A percentile compares a stretch with the other conserved stretches of the same genome.
These are phyloP conservation scores for Rutstroemia sp. DNA, from an alignment of 2,329 filamentous ascomycete species.

Conservation along the genomic window DNA sequence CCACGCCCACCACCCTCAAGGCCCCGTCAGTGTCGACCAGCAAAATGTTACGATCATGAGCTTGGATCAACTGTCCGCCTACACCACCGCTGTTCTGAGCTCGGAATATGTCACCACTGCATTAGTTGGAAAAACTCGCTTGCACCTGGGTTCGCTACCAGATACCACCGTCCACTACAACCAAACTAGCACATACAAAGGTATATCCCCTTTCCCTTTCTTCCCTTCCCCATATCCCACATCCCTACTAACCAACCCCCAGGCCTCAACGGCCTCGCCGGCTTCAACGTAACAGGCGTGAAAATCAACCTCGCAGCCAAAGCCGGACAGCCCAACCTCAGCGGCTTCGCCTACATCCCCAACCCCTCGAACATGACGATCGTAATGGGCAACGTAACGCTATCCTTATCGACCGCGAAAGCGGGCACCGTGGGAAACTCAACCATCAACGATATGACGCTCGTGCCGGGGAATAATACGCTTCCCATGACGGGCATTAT, in stretches of 20 bases:
- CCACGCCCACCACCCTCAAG: constrained; percentile 23
- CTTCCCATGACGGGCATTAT: constrained; percentile 41
- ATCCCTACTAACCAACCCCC: neutral
- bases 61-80: constrained; percentile 25
- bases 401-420: constrained; percentile 36
- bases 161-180: constrained; percentile 45
- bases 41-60: constrained; percentile 38
- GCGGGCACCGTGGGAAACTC: constrained; percentile 41
- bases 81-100: constrained; percentile 39
- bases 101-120: constrained; percentile 42
- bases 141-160: constrained; percentile 44
- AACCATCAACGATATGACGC: constrained; percentile 41
- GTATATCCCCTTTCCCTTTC: constrained; percentile 28
- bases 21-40: constrained; percentile 38
- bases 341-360: constrained; percentile 47
- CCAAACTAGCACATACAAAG: constrained; percentile 48
- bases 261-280: constrained; percentile 51
- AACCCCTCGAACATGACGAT: constrained; percentile 53
- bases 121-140: constrained; percentile 42
- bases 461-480: constrained; percentile 47
- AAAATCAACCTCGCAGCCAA: constrained; percentile 34
- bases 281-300: constrained; percentile 42
- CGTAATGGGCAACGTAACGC: constrained; percentile 49
- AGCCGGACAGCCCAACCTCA: constrained; percentile 43
- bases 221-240: neutral